phyloP scores from a whole-genome alignment of 164 flowering plant genomes.

The Vitis cinerea region DNA sequence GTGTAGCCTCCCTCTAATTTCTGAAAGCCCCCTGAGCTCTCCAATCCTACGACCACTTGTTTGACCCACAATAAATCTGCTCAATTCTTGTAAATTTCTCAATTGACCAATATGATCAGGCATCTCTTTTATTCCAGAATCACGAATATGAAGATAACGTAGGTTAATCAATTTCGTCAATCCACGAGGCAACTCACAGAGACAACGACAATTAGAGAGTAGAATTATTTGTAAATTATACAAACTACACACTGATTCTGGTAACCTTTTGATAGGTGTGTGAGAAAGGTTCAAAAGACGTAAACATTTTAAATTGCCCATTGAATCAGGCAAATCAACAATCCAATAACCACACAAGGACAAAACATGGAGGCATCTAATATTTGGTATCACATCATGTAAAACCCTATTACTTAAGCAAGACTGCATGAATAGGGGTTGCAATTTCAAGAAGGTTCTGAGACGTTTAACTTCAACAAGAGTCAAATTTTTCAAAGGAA shows the following conservation, averaged over 20 bases:
- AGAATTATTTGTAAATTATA: neutral
- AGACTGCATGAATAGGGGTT: neutral
- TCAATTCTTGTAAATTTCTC: constrained; percentile 3
- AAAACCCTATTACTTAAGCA: constrained; percentile 2
- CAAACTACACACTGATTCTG: too few relatives aligned
- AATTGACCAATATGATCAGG: constrained; percentile 19
- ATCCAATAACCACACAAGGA: constrained; percentile 9
- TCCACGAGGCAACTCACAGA: constrained; percentile 12
- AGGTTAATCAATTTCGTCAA: constrained; percentile 19
- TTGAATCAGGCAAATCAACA: constrained; percentile 11
- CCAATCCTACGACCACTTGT: neutral
- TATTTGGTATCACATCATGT: constrained; percentile 13
- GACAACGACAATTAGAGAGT: neutral
- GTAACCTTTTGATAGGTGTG: constrained; percentile 9
- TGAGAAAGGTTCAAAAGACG: constrained; percentile 25
- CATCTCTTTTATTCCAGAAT: neutral
- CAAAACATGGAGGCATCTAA: constrained; percentile 18
- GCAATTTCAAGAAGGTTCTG: constrained; percentile 22
- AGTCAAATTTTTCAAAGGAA: constrained; percentile 5
- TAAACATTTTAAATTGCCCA: constrained; percentile 27
- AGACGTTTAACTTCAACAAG: constrained; percentile 12
- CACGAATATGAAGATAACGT: constrained; percentile 16
- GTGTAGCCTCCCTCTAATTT: neutral
- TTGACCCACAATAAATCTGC: constrained; percentile 2
- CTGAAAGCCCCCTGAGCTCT: constrained; percentile 4